Base-by-base conservation (phyloP, 2,329 filamentous ascomycete species). In the Monosporascus sp. region DNA sequence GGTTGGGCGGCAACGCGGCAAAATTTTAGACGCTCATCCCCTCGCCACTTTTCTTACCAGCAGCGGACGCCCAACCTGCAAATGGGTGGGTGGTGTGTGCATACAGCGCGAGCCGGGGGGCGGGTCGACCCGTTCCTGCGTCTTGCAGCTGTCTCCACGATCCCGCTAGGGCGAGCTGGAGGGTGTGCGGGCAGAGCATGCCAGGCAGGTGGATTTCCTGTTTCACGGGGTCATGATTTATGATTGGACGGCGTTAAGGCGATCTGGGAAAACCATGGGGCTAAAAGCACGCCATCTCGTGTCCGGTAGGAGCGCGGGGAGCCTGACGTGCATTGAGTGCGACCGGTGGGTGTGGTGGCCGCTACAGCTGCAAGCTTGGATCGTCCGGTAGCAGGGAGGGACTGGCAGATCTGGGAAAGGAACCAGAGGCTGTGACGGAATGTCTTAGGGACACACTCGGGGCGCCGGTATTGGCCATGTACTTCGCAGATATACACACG, bases 211-310 rank as follows among this genome's bases (percentile, higher is more conserved):
- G 46, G 49, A 55, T 67, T 68, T 64, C 67, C 60, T 70, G 67
- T 74, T 74, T 72, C 69, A 77, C 68, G 72, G 72, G 65, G 60
- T 72, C 70, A 78, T 69, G 76, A 74, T 62, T 72, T 72, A 76
- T 81, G 78, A 82, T 81, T 82, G 79, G 78, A 72, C 61, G 63
- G 65, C 54, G 51, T 50, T 61, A 22, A 57, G 65, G 65, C 57
- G 62, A 65, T 64, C 64, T 68, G 61, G 62, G 62, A 55, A 57
- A 53, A 59, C 61, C 67, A 60, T 60, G 62, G 62, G 61, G 63
- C 70, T 8, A 74, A 73, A 75, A 72, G 71, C 73, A 78, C 73
- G 70, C 73, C 73, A 72, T 69, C 62, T 62, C 61, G 57, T 59
- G 57, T 57, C 52, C 58, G 54, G 59, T 55, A 63, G 56, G 56